Percentiles rank a stretch among this genome's conserved stretches.
Evolutionary conservation across 2,329 filamentous ascomycete genomes (phyloP).

Genomic region (Sphaceloma murrayae): DNA sequence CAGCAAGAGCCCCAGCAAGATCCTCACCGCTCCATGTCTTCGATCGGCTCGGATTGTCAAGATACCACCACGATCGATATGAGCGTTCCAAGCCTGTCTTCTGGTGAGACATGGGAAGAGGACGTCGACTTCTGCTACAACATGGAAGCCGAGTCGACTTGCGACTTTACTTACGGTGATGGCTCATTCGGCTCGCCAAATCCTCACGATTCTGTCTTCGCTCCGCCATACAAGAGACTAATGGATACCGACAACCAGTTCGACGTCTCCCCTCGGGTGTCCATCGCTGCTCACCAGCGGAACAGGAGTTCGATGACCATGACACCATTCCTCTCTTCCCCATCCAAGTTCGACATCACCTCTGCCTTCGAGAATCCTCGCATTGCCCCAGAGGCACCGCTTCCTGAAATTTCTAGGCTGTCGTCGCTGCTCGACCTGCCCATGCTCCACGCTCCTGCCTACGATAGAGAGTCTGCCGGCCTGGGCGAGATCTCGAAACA

Average conservation of each 20-base stretch:
- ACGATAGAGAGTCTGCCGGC: not conserved
- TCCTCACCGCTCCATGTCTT: slow-evolving; percentile 4
- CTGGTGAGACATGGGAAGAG: slow-evolving; percentile 48
- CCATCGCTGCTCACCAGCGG: slow-evolving; percentile 4
- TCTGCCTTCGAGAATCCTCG: slow-evolving; percentile 14
- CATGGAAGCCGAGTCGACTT: slow-evolving; percentile 50
- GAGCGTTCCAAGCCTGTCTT: slow-evolving; percentile 18
- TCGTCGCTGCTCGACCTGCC: slow-evolving; percentile 14
- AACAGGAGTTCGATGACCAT: slow-evolving; percentile 11
- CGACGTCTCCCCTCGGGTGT: slow-evolving; percentile 12
- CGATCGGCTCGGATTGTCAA: slow-evolving; percentile 11
- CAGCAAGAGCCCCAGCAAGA: no score
- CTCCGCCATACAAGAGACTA: slow-evolving; percentile 5
- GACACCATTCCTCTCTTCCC: slow-evolving; percentile 10
- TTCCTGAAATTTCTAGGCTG: slow-evolving; percentile 11
- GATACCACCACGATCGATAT: slow-evolving; percentile 16
- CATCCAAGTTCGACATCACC: not conserved
- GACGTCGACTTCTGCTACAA: slow-evolving; percentile 55
- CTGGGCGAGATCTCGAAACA: slow-evolving; percentile 6
- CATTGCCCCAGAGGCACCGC: slow-evolving; percentile 10
- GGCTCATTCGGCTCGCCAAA: slow-evolving; percentile 13
- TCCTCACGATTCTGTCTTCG: slow-evolving; percentile 17
- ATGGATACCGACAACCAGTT: slow-evolving; percentile 6
- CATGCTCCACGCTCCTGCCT: slow-evolving; percentile 4
- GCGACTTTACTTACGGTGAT: slow-evolving; percentile 49